Conservation (phyloP, 2,329 filamentous ascomycete species). For the Pseudofabraea citricarpa region DNA sequence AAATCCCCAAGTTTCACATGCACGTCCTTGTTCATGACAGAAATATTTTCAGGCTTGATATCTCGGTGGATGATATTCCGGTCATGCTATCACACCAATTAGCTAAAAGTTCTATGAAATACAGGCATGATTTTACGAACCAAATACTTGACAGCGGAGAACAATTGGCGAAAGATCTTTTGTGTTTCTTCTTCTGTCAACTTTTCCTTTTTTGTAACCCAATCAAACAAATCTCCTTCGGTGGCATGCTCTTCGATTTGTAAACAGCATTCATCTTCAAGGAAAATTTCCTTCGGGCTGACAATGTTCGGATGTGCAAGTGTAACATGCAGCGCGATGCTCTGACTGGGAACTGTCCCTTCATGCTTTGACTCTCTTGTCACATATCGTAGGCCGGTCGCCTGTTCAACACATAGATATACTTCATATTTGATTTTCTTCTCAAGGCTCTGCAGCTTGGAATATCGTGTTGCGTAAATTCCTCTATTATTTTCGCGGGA, state of each 20-base stretch:
- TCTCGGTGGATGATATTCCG: constrained; percentile 96
- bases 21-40: constrained; percentile 79
- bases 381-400: constrained; percentile 78
- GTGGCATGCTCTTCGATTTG: constrained; percentile 85
- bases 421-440: constrained; percentile 96
- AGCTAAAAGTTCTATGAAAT: constrained; percentile 15
- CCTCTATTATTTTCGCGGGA: constrained; percentile 70
- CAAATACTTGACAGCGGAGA: constrained; percentile 91
- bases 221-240: constrained; percentile 94
- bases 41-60: constrained; percentile 60
- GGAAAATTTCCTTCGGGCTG: constrained; percentile 91
- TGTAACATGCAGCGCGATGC: constrained; percentile 93
- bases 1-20: constrained; percentile 94
- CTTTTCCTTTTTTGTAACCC: constrained; percentile 87
- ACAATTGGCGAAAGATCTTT: constrained; percentile 84
- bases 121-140: constrained; percentile 45
- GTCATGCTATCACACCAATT: constrained; percentile 69
- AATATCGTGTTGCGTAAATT: constrained; percentile 82
- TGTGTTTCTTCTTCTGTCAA: constrained; percentile 78
- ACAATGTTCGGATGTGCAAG: constrained; percentile 91
- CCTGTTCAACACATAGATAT: constrained; percentile 83
- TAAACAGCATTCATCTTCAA: constrained; percentile 86
- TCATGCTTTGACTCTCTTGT: constrained; percentile 78
- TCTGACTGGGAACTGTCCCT: constrained; percentile 88
- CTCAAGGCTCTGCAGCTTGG: constrained; percentile 76